phyloP scores from a whole-genome alignment of 1,284 basidiomycete genomes.

The Sparassis latifolia region DNA sequence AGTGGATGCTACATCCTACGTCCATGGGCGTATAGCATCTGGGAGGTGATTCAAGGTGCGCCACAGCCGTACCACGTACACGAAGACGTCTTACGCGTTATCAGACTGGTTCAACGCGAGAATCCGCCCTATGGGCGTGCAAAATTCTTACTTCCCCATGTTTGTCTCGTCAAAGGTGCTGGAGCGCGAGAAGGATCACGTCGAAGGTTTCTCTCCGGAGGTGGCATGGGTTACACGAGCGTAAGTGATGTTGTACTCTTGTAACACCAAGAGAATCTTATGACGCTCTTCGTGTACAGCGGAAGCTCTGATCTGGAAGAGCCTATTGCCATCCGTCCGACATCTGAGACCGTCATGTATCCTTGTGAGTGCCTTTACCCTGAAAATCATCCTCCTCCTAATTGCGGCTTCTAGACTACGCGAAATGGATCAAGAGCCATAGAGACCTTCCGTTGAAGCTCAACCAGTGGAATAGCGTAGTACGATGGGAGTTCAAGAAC shows the following conservation, averaged over 20 bases:
- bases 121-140: constrained; percentile 93
- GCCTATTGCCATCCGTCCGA: constrained; percentile 96
- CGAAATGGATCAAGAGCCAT: constrained; percentile 98
- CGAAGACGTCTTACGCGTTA: neutral
- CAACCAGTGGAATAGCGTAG: constrained; percentile 99
- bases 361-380: constrained; percentile 55
- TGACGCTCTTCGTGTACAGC: constrained; percentile 32
- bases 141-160: constrained; percentile 99
- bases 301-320: constrained; percentile 94
- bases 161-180: constrained; percentile 92
- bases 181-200: constrained; percentile 97
- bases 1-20: constrained; percentile 98
- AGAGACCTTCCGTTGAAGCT: constrained; percentile 96
- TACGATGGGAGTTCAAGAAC: constrained; percentile 99
- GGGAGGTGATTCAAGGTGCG: constrained; percentile 90
- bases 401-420: constrained; percentile 53
- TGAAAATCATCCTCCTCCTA: neutral
- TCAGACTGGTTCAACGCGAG: constrained; percentile 86
- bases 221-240: constrained; percentile 99
- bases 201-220: constrained; percentile 99
- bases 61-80: constrained; percentile 9
- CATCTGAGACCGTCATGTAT: constrained; percentile 98
- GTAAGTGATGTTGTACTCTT: constrained; percentile 41
- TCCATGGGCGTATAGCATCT: constrained; percentile 96
- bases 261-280: neutral